Evolutionary conservation across 1,139 yeast genomes (phyloP), one percentile per base, ranked within the genome.

Genomic region (Komagataea norvegica): DNA sequence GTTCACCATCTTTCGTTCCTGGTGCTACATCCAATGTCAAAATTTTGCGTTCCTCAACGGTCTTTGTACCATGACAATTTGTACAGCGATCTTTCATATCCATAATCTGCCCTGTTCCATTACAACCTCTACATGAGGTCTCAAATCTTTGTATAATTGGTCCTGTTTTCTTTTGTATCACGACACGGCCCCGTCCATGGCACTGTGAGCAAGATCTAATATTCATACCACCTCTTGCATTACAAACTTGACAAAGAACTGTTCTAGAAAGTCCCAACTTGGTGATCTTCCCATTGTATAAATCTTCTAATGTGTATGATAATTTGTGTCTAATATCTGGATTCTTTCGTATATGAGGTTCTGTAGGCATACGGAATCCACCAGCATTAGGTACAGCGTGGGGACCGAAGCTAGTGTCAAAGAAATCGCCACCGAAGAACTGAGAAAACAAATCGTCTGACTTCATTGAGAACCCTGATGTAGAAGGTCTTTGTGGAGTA

Each of bases 1-100:
- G 61, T 44, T 75, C 76, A 1, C 79, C 78, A 36, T 70, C 56
- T 31, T 57, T 56, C 25, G 74, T 62, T 1, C 87, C 87, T 4
- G 79, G 77, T 19, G 68, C 63, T 2, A 77, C 64, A 17, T 61
- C 60, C 6, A 79, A 68, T 38, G 69, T 68, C 29, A 80, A 60
- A 8, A 79, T 67, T 46, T 75, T 74, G 23, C 72, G 65, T 25
- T 65, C 74, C 38, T 70, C 62, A 16, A 64, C 48, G 41, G 56
- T 56, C 32, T 61, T 65, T 4, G 59, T 58, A 1, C 74, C 71
- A 18, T 57, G 53, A 46, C 81, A 75, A 1, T 47, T 50, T 3
- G 36, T 31, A 48, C 81, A 75, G 4, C 54, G 41, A 38, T 64
- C 66, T 19, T 52, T 48, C 1, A 51, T 47, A 1, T 60, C 52